Evolutionary conservation across 768 basidiomycete genomes (phyloP).

Genomic region (Rhizopogon rudus): DNA sequence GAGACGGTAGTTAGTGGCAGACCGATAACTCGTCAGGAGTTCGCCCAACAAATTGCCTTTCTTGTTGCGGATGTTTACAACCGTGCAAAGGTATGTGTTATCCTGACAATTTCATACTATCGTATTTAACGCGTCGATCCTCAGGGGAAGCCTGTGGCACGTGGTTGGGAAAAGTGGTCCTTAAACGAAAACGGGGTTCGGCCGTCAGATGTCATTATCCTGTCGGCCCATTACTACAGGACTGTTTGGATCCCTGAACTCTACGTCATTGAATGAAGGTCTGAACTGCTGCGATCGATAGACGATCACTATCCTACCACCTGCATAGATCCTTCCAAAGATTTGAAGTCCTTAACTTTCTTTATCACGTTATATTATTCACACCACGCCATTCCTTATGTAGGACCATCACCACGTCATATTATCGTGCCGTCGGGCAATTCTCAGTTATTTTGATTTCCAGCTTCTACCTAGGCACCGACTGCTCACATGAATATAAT

Average conservation of each 20-base stretch:
- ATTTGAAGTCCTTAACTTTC: not conserved
- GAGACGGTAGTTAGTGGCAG: slow-evolving; percentile 4
- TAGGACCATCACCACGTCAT: not conserved
- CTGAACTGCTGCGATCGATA: not conserved
- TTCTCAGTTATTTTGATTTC: not conserved
- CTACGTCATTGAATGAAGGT: slow-evolving; percentile 19
- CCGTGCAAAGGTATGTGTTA: not conserved
- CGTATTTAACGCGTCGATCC: not conserved
- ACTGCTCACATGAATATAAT: not conserved
- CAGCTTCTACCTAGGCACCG: not conserved
- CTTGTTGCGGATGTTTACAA: not conserved
- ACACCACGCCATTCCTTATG: not conserved
- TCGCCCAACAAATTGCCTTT: slow-evolving; percentile 6
- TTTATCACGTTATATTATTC: not conserved
- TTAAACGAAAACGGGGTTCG: slow-evolving; percentile 11
- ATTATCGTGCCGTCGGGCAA: too few relatives aligned
- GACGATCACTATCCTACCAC: too few relatives aligned
- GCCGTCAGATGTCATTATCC: slow-evolving; percentile 11
- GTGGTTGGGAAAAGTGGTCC: slow-evolving; percentile 16
- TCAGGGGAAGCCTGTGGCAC: not conserved
- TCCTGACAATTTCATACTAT: not conserved
- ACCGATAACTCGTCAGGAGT: slow-evolving; percentile 15
- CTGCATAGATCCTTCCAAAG: not conserved
- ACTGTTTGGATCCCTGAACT: slow-evolving; percentile 24
- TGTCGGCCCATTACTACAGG: slow-evolving; percentile 23